Conservation (phyloP, 768 basidiomycete genomes). For the Suillus ampliporus region DNA sequence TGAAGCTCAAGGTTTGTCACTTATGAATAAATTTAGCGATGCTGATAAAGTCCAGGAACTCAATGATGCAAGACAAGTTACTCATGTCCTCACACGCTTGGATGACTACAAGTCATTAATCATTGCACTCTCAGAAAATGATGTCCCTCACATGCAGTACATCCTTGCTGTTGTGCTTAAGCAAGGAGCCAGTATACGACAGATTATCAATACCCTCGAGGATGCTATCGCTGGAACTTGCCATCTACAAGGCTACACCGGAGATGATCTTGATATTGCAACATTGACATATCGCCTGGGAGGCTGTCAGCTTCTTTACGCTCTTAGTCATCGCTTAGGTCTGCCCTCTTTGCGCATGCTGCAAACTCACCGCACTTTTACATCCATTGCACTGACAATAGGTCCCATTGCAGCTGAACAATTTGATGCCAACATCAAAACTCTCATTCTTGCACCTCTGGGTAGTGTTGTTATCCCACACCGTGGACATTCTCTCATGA, state of each 20-base stretch:
- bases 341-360: slow-evolving; percentile 20
- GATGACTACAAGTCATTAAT: slow-evolving; percentile 9
- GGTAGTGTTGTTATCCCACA: not conserved
- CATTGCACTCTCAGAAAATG: slow-evolving; percentile 8
- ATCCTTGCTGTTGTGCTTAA: slow-evolving; percentile 14
- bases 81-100: not conserved
- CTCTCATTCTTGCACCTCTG: slow-evolving; percentile 14
- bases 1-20: no score
- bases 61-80: no score
- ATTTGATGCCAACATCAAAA: slow-evolving; percentile 16
- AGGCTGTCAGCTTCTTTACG: slow-evolving; percentile 18
- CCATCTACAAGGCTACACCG: slow-evolving; percentile 1
- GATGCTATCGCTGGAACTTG: slow-evolving; percentile 6
- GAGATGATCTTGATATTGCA: slow-evolving; percentile 16
- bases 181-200: slow-evolving; percentile 14
- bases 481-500: slow-evolving; percentile 15
- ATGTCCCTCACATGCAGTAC: slow-evolving; percentile 13
- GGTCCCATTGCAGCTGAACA: slow-evolving; percentile 11
- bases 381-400: slow-evolving; percentile 15
- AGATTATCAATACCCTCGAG: slow-evolving; percentile 15
- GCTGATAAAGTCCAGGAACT: no score
- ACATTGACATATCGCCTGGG: slow-evolving; percentile 17
- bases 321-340: slow-evolving; percentile 16
- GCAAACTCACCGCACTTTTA: slow-evolving; percentile 12
- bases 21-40: no score